These are phyloP conservation scores for Kodamaea nitidulidarum DNA, from an alignment of 805 yeast genomes.

Conservation along the genomic window DNA sequence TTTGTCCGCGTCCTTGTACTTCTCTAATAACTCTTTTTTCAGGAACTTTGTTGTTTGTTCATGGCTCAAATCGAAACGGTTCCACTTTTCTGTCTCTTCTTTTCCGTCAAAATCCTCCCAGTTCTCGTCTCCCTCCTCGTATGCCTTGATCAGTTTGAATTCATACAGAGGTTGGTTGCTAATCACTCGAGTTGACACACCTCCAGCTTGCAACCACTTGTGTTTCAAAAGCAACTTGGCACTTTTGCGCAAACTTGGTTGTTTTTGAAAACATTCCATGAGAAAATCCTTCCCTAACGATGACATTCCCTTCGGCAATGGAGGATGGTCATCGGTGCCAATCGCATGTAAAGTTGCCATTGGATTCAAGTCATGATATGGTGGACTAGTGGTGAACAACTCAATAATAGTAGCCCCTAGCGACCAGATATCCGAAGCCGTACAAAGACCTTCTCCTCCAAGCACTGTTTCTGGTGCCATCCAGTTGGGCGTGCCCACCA, in stretches of 20 bases:
- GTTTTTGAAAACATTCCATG: conserved; percentile 65
- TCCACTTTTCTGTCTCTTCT: background rate
- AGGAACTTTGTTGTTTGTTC: conserved; percentile 4
- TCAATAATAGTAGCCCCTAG: conserved; percentile 94
- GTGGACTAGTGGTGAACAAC: conserved; percentile 80
- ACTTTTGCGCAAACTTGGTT: conserved; percentile 53
- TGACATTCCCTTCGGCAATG: conserved; percentile 53
- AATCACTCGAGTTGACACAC: conserved; percentile 1
- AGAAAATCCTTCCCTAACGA: conserved; percentile 52
- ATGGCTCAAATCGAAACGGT: background rate
- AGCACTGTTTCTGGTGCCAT: conserved; percentile 96
- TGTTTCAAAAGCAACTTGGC: conserved; percentile 57
- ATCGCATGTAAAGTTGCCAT: conserved; percentile 83
- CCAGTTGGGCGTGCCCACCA: conserved; percentile 93
- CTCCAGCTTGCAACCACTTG: conserved; percentile 50
- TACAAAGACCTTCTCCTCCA: conserved; percentile 74
- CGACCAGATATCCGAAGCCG: conserved; percentile 91
- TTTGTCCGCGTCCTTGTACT: conserved; percentile 25
- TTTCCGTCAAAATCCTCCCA: conserved; percentile 30
- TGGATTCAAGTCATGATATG: conserved; percentile 70
- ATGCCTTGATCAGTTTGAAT: conserved; percentile 21
- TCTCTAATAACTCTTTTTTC: conserved; percentile 28
- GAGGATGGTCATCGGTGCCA: conserved; percentile 69
- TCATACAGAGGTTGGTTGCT: conserved; percentile 1
- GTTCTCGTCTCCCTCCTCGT: conserved; percentile 31